Conservation (phyloP, 208 protist species). For the Trypanosoma theileri region DNA sequence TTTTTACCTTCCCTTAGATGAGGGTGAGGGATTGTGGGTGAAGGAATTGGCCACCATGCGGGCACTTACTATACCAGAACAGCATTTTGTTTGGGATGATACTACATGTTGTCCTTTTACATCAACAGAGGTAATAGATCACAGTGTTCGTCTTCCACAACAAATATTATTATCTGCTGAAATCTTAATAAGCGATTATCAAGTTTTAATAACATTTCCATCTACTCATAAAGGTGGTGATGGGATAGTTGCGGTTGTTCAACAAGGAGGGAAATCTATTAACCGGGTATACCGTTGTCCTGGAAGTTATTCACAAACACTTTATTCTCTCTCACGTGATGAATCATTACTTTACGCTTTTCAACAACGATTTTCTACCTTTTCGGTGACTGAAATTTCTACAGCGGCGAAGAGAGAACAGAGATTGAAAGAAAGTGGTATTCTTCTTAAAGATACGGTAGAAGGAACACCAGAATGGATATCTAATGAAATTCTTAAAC, state of each 20-base stretch:
- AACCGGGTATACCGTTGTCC: slow-evolving; percentile 72
- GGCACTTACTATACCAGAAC: slow-evolving; percentile 45
- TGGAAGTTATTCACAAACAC: slow-evolving; percentile 50
- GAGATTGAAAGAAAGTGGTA: slow-evolving; percentile 39
- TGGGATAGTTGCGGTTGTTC: slow-evolving; percentile 64
- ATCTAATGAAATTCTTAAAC: slow-evolving; percentile 55
- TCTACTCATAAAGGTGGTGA: slow-evolving; percentile 54
- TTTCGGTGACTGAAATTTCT: slow-evolving; percentile 31
- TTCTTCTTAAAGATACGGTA: slow-evolving; percentile 23
- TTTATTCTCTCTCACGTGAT: slow-evolving; percentile 70
- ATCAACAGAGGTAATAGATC: slow-evolving; percentile 14
- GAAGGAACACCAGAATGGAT: slow-evolving; percentile 60
- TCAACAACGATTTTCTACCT: slow-evolving; percentile 76
- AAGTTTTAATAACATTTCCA: slow-evolving; percentile 60
- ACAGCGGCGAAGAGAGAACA: slow-evolving; percentile 35
- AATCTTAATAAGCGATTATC: slow-evolving; percentile 63
- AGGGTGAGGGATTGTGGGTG: slow-evolving; percentile 78
- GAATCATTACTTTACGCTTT: slow-evolving; percentile 78
- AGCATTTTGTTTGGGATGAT: slow-evolving; percentile 60
- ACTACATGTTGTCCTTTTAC: slow-evolving; percentile 36
- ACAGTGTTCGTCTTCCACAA: slow-evolving; percentile 46
- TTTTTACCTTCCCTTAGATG: slow-evolving; percentile 79
- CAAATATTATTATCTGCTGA: slow-evolving; percentile 42
- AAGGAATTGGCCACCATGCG: slow-evolving; percentile 66
- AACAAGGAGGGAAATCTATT: slow-evolving; percentile 54